Percentiles rank a stretch among this genome's conserved stretches.
These are phyloP conservation scores for Leishmania martiniquensis DNA, from an alignment of 208 protist genomes.

Conservation along the genomic window DNA sequence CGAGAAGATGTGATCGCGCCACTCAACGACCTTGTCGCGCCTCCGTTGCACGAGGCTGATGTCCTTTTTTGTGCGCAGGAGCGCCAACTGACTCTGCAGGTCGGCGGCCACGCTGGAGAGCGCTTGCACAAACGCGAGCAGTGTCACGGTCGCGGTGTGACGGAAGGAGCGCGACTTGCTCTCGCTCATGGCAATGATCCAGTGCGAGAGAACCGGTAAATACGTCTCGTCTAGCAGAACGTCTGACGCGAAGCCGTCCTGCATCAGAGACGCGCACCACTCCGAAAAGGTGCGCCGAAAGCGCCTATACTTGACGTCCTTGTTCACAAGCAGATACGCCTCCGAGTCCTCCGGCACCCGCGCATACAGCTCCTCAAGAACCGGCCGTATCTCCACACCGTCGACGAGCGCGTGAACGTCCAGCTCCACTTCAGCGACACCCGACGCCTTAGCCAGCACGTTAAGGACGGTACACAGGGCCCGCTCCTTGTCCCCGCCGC, in stretches of 20 bases:
- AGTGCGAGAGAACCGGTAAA: constrained; percentile 64
- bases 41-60: constrained; percentile 43
- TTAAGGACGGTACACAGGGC: constrained; percentile 80
- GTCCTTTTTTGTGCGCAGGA: constrained; percentile 56
- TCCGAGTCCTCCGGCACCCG: constrained; percentile 70
- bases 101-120: constrained; percentile 60
- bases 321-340: constrained; percentile 79
- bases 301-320: constrained; percentile 65
- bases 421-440: constrained; percentile 76
- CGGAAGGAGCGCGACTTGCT: constrained; percentile 88
- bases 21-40: constrained; percentile 50
- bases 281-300: constrained; percentile 64
- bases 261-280: constrained; percentile 72
- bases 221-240: constrained; percentile 60
- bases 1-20: constrained; percentile 81
- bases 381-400: constrained; percentile 57
- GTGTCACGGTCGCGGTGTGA: constrained; percentile 78
- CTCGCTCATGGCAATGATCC: constrained; percentile 90
- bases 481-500: constrained; percentile 28
- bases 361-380: constrained; percentile 88
- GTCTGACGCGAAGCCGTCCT: constrained; percentile 57
- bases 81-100: constrained; percentile 49
- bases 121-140: constrained; percentile 77
- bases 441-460: constrained; percentile 71
- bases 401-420: constrained; percentile 58